Evolutionary conservation across 2,329 filamentous ascomycete genomes (phyloP).

Genomic region (Phoma herbarum): DNA sequence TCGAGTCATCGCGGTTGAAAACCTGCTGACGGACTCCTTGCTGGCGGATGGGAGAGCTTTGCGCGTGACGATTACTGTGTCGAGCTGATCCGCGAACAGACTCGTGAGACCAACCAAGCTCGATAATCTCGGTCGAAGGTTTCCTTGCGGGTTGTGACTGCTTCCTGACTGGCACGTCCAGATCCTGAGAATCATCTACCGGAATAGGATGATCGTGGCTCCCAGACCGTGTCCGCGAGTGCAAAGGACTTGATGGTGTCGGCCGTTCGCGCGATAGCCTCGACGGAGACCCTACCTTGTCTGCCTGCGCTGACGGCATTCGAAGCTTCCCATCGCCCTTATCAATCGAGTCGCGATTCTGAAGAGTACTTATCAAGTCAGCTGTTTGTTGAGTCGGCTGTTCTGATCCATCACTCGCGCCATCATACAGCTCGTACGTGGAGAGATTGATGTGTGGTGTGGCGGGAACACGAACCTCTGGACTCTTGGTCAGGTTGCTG

Average conservation of each 20-base stretch:
- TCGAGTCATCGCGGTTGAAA: conserved; percentile 1
- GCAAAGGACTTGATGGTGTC: background rate
- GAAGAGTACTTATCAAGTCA: conserved; percentile 3
- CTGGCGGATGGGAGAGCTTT: background rate
- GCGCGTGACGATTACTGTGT: background rate
- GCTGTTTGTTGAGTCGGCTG: background rate
- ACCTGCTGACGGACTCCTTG: background rate
- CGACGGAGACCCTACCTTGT: background rate
- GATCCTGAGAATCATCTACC: conserved; percentile 18
- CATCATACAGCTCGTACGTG: background rate
- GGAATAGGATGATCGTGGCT: conserved; percentile 16
- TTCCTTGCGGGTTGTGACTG: background rate
- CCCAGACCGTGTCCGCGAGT: background rate
- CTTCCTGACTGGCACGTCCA: background rate
- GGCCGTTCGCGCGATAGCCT: background rate
- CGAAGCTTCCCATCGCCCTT: background rate
- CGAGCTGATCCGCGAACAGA: background rate
- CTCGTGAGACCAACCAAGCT: conserved; percentile 11
- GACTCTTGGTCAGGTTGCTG: background rate
- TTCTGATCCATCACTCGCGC: background rate
- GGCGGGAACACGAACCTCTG: conserved; percentile 10
- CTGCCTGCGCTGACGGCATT: background rate
- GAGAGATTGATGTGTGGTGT: conserved; percentile 1
- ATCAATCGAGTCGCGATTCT: background rate
- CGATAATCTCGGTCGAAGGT: background rate